These are phyloP conservation scores for Excoecaria agallocha DNA, from an alignment of 345 rosid species.

Conservation along the genomic window DNA sequence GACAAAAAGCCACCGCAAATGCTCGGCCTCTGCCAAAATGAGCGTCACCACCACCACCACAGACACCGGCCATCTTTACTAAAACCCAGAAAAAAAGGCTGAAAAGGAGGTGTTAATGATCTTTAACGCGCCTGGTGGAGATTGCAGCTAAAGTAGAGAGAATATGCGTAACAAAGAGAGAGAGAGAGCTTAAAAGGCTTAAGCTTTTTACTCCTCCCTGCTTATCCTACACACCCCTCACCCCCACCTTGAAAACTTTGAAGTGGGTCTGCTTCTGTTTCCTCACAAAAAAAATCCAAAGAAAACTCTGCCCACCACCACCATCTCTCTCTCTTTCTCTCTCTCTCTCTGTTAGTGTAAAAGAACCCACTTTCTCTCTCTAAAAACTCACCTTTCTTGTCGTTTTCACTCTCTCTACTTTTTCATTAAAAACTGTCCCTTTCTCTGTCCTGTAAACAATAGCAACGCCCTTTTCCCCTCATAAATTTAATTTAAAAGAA, in stretches of 20 bases:
- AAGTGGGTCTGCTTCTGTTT: slow-evolving; percentile 37
- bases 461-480: slow-evolving; percentile 5
- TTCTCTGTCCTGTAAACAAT: not conserved
- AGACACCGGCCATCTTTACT: slow-evolving; percentile 22
- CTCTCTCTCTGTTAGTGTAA: slow-evolving; percentile 13
- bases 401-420: slow-evolving; percentile 16
- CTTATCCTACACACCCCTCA: slow-evolving; percentile 29
- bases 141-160: slow-evolving; percentile 12
- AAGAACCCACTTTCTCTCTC: slow-evolving; percentile 9
- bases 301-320: too few relatives aligned
- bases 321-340: not conserved
- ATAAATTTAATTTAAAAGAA: not conserved
- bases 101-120: slow-evolving; percentile 13
- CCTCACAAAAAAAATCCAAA: too few relatives aligned
- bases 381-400: not conserved
- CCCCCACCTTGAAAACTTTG: not conserved
- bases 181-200: slow-evolving; percentile 18
- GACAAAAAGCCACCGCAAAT: slow-evolving; percentile 35
- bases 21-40: slow-evolving; percentile 39
- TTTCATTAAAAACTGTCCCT: slow-evolving; percentile 17
- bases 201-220: slow-evolving; percentile 13
- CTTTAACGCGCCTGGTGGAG: slow-evolving; percentile 21
- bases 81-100: not conserved
- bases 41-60: slow-evolving; percentile 9
- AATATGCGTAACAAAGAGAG: slow-evolving; percentile 5